Evolutionary conservation across 164 flowering plant species (phyloP), one percentile per base, ranked within the genome.

Genomic region (Houttuynia cordata): DNA sequence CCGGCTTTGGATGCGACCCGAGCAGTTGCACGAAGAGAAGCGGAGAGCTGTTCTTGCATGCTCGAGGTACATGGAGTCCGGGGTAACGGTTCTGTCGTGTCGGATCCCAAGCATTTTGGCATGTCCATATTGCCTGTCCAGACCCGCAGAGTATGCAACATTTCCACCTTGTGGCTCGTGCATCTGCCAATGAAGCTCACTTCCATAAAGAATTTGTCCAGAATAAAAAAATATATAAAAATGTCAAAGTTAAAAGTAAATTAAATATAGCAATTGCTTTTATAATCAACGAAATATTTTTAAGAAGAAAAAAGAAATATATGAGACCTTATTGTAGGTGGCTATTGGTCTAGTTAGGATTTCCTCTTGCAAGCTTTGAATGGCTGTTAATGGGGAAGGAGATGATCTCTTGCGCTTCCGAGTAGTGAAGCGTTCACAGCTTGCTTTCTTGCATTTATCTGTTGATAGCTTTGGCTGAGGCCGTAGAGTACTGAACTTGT

Each of bases 1-100:
- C 9, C 71, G 62, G 10, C 14, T 73, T 24, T 37, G 59, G 30
- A 71, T 49, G 19, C 25, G 53, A 24, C 64, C 65, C 24, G 56
- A 65, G 42, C 56, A 30, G 37, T 30, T 2, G 37, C 37, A 30
- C 4, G 37, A 30, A 30, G 37, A 2, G 37, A 6, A 30, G 64
- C 1, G 42, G 10, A 40, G 8, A 40, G 6, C 42, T 10, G 42
- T 6, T 6, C 42, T 10, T 40, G 42, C 8, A 40, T 10, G 42
- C 6, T 10, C 6, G 8, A 86, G 59, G 84, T 87, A 91, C 68
- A 78, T 63, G 42, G 70, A 59, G 45, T 76, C 81, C 7, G 58
- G 47, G 19, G 53, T 56, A 12, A n/a, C 63, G 15, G 45, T 24
- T 51, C 58, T 57, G 68, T 24, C 25, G 40, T 67, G 67, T 61